Conservation (phyloP, 441 rosid species). For the Brassica hybrid region DNA sequence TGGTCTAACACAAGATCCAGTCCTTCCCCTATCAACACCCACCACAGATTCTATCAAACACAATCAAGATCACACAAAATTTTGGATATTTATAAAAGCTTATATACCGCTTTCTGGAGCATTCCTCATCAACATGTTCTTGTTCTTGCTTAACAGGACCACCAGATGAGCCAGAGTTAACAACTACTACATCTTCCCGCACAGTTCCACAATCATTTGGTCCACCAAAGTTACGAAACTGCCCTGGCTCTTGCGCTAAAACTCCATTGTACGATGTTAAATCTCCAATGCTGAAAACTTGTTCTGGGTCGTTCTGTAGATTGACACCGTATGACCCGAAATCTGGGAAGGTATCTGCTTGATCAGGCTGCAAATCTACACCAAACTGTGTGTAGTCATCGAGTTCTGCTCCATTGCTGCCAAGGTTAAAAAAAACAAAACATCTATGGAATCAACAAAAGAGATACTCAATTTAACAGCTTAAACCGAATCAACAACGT, state of each 20-base stretch:
- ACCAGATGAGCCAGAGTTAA: conserved; percentile 38
- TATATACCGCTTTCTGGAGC: conserved; percentile 36
- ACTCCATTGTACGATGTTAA: conserved; percentile 23
- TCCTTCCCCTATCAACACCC: conserved; percentile 51
- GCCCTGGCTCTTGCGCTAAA: conserved; percentile 16
- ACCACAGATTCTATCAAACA: conserved; percentile 21
- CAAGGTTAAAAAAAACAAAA: conserved; percentile 13
- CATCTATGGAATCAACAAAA: conserved; percentile 7
- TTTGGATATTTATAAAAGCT: not conserved
- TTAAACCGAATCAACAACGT: conserved; percentile 10
- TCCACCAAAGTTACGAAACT: not conserved
- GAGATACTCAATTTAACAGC: not conserved
- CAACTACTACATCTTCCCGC: conserved; percentile 34
- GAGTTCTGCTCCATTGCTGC: conserved; percentile 42
- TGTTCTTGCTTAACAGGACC: conserved; percentile 40
- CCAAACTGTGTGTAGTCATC: conserved; percentile 40
- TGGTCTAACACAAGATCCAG: conserved; percentile 52
- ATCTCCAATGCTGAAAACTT: conserved; percentile 32
- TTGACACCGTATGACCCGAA: conserved; percentile 30
- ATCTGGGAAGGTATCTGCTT: conserved; percentile 31
- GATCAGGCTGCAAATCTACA: conserved; percentile 30
- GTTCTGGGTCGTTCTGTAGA: conserved; percentile 17
- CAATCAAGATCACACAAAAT: not conserved
- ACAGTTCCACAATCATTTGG: conserved; percentile 21
- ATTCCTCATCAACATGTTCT: conserved; percentile 40